Evolutionary conservation across 495 filamentous ascomycete species (phyloP), one percentile per base, ranked within the genome.

Genomic region (Penicillium flavigenum): DNA sequence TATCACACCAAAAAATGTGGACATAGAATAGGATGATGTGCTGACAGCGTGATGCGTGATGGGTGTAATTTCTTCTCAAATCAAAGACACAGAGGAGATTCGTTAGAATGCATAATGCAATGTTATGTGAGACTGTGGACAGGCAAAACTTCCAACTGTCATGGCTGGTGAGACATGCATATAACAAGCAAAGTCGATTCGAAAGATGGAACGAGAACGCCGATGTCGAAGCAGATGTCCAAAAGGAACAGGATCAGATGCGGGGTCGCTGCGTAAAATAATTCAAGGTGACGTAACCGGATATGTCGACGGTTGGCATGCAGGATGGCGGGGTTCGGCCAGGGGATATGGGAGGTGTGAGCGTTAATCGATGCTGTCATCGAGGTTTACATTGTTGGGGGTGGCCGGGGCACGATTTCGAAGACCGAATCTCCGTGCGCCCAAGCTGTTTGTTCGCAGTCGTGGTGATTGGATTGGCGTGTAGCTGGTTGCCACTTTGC

Each of bases 381-480:
- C 68, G 20, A 76, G 42, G 56, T 74, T 74, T 52, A 59, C 51
- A 54, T 61, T 51, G 29, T 70, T 65, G 12, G 64, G 62, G 16
- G 62, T 65, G 22, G 66, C 65, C 26, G 70, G 58, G 14, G 72
- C 70, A 24, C 75, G 73, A 42, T 57, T 67, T 57, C 74, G 63
- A 26, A 74, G 61, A 29, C 69, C 73, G 41, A 77, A 71, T 57
- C 67, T 65, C n/a, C 74, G 71, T 11, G 72, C 57, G 8, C 72
- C 73, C 10, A 79, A 53, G 57, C 72, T 78, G 41, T 77, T 76
- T 19, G 72, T 71, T 41, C 76, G 66, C 36, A 72, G 57, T 36
- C 75, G 72, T 27, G 67, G 68, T 54, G 72, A 71, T 39, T 72
- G 61, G 32, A 79, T 76, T 16, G 75, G 71, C 1, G 76, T 79